Evolutionary conservation across 2,329 filamentous ascomycete genomes (phyloP).

Genomic region (Colletotrichum sublineola): DNA sequence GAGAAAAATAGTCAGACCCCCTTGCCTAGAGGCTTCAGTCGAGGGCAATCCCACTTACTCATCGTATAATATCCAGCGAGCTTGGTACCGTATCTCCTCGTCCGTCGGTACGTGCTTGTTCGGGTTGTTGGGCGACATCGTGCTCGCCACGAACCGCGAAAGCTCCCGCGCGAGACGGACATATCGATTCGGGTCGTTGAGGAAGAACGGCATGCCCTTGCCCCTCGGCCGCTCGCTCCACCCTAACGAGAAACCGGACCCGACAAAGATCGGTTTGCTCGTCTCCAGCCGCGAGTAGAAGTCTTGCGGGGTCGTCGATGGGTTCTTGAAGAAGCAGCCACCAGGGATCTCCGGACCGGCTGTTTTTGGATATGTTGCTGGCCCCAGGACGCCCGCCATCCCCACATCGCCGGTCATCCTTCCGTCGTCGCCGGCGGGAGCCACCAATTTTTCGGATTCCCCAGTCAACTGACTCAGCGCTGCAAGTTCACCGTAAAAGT

Average conservation of each 20-base stretch:
- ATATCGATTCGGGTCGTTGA: conserved; percentile 48
- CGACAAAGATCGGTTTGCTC: conserved; percentile 22
- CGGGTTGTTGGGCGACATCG: conserved; percentile 50
- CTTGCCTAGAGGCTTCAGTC: not conserved
- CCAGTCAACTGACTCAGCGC: not conserved
- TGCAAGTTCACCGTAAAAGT: not conserved
- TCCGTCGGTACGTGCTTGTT: conserved; percentile 51
- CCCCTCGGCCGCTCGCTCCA: conserved; percentile 7
- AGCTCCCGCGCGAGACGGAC: conserved; percentile 44
- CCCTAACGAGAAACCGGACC: not conserved
- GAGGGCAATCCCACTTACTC: conserved; percentile 43
- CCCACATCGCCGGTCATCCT: not conserved
- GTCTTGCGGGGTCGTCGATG: not conserved
- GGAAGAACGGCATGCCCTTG: conserved; percentile 31
- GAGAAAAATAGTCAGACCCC: not conserved
- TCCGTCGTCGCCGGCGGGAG: too few species aligned
- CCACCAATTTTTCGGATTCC: not conserved
- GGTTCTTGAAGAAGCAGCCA: not conserved
- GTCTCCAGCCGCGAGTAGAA: conserved; percentile 22
- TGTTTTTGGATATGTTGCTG: not conserved
- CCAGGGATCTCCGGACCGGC: not conserved
- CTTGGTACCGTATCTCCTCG: conserved; percentile 52
- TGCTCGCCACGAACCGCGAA: conserved; percentile 46
- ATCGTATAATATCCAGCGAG: conserved; percentile 50
- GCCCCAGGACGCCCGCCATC: not conserved